Conservation (phyloP, 148 eudicot genomes). For the Vaccinium macrocarpon region DNA sequence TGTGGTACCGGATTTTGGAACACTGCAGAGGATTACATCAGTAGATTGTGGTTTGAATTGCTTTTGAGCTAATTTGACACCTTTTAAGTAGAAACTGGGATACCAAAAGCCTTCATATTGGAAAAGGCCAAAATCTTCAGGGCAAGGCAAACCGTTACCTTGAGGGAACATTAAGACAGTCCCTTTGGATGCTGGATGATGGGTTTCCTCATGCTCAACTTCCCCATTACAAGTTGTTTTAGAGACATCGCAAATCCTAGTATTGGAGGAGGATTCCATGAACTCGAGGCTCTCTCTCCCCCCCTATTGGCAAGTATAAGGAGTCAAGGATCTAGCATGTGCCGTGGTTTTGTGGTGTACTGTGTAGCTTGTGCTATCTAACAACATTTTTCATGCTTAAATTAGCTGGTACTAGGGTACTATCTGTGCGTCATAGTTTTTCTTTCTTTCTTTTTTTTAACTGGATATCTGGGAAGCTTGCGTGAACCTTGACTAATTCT, state of each 20-base stretch:
- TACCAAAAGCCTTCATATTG: slow-evolving; percentile 15
- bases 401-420: not conserved
- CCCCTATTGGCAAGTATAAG: not conserved
- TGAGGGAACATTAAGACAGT: not conserved
- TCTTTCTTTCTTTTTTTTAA: too few species aligned
- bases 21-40: not conserved
- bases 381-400: not conserved
- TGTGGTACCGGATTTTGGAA: slow-evolving; percentile 11
- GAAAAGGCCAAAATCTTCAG: slow-evolving; percentile 4
- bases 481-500: too few species aligned
- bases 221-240: not conserved
- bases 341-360: not conserved
- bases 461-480: too few species aligned
- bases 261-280: slow-evolving; percentile 1
- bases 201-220: not conserved
- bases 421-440: too few species aligned
- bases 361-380: not conserved
- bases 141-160: not conserved
- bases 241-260: not conserved
- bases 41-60: slow-evolving; percentile 2
- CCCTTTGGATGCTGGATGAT: slow-evolving; percentile 1
- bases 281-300: not conserved
- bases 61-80: slow-evolving; percentile 3
- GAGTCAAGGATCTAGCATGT: not conserved
- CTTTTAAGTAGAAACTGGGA: not conserved